Conservation (phyloP, 1,284 basidiomycete species). For the Spongiforma sp. region DNA sequence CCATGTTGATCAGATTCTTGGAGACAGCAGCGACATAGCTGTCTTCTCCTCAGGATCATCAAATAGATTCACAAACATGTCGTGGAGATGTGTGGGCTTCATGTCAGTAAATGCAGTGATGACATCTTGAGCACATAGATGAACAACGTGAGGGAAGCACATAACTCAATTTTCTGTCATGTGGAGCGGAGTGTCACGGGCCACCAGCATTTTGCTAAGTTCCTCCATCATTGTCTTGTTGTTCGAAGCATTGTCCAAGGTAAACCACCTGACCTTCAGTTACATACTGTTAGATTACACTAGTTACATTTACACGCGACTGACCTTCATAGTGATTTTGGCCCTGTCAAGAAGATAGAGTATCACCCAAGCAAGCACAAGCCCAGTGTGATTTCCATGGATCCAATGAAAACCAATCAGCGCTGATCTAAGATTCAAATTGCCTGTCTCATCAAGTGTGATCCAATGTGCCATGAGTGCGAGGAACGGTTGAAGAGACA, state of each 20-base stretch:
- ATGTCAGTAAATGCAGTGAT: background rate
- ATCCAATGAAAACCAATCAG: constrained; percentile 10
- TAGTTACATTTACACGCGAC: background rate
- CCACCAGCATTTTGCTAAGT: background rate
- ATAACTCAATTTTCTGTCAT: background rate
- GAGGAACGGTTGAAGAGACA: background rate
- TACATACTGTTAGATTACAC: background rate
- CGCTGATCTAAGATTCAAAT: background rate
- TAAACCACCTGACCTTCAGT: constrained; percentile 5
- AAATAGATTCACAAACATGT: background rate
- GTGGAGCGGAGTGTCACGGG: background rate
- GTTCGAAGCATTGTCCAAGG: constrained; percentile 9
- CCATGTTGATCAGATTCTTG: background rate
- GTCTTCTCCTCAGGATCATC: background rate
- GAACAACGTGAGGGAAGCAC: background rate
- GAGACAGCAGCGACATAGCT: background rate
- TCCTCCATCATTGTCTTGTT: background rate
- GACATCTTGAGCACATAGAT: background rate
- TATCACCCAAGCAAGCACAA: background rate
- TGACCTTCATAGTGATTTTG: background rate
- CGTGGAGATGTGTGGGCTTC: background rate
- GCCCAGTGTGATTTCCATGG: background rate
- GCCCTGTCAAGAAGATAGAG: background rate
- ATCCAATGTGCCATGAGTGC: constrained; percentile 8
- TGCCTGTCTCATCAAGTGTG: background rate